phyloP scores from a whole-genome alignment of 805 yeast genomes.

The Starmerella stellata region DNA sequence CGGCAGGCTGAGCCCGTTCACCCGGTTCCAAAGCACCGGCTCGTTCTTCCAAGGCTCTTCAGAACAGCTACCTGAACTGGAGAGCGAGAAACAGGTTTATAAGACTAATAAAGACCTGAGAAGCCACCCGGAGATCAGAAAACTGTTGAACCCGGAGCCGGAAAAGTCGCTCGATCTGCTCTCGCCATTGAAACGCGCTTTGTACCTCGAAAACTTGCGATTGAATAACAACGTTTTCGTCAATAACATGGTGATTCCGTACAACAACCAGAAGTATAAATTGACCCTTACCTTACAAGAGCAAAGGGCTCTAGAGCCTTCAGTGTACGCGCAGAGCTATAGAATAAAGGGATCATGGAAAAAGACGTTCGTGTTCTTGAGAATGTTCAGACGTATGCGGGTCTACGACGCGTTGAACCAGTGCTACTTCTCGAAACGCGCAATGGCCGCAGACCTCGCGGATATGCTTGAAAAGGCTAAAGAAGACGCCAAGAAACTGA shows the following conservation, averaged over 20 bases:
- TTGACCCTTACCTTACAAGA: conserved; percentile 45
- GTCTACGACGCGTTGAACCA: conserved; percentile 74
- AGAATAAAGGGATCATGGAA: conserved; percentile 77
- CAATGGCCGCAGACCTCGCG: conserved; percentile 61
- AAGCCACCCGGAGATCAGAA: conserved; percentile 13
- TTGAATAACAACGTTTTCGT: conserved; percentile 52
- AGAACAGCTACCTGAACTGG: too few species aligned
- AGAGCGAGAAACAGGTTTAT: conserved; percentile 1
- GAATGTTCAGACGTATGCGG: conserved; percentile 55
- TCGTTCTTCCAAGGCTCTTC: conserved; percentile 6
- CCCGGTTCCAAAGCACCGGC: conserved; percentile 8
- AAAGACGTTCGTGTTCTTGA: conserved; percentile 62
- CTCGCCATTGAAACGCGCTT: conserved; percentile 49
- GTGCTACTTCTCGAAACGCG: conserved; percentile 70
- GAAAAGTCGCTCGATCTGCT: conserved; percentile 29
- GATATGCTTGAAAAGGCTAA: conserved; percentile 56
- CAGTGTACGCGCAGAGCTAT: conserved; percentile 61
- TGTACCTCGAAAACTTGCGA: conserved; percentile 44
- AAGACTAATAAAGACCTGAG: conserved; percentile 15
- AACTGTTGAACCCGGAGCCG: conserved; percentile 33
- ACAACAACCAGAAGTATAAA: conserved; percentile 33
- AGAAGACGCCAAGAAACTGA: conserved; percentile 44
- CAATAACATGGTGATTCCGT: conserved; percentile 31
- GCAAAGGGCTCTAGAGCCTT: conserved; percentile 68
- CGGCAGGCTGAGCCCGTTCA: neutral